These are phyloP conservation scores for Pseudocercospora macadamiae DNA, from an alignment of 2,329 filamentous ascomycete species.

Conservation along the genomic window DNA sequence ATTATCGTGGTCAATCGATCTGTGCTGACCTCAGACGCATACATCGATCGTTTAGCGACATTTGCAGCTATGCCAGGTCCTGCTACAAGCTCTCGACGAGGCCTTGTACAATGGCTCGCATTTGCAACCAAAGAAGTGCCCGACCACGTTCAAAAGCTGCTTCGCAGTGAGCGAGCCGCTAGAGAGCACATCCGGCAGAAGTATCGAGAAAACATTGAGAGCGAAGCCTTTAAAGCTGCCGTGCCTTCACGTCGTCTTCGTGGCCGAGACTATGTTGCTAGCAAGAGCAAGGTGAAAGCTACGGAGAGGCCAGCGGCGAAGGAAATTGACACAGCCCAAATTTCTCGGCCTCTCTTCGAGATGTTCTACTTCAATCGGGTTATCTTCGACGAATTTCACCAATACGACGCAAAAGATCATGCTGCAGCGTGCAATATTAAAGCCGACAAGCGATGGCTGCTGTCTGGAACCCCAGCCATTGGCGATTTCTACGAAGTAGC, in stretches of 20 bases:
- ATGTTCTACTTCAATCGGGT: conserved; percentile 64
- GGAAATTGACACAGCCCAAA: conserved; percentile 15
- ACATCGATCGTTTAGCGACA: conserved; percentile 53
- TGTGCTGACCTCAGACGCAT: conserved; percentile 52
- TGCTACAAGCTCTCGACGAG: conserved; percentile 36
- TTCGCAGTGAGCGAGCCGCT: conserved; percentile 38
- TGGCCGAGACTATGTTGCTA: conserved; percentile 28
- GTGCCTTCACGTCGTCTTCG: conserved; percentile 41
- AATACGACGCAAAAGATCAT: conserved; percentile 50
- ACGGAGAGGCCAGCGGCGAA: conserved; percentile 9
- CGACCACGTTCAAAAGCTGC: conserved; percentile 44
- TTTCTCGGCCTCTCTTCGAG: conserved; percentile 51
- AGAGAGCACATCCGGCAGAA: conserved; percentile 31
- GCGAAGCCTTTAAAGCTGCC: conserved; percentile 38
- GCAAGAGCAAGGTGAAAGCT: conserved; percentile 20
- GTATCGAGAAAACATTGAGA: conserved; percentile 15
- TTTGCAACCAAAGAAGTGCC: conserved; percentile 48
- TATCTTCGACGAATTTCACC: conserved; percentile 68
- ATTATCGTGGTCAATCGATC: conserved; percentile 60
- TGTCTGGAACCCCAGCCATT: conserved; percentile 65
- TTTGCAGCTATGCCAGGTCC: conserved; percentile 34
- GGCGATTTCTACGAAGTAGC: conserved; percentile 63
- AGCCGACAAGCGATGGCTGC: conserved; percentile 60
- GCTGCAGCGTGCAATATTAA: conserved; percentile 48
- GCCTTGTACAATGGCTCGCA: conserved; percentile 59